phyloP scores from a whole-genome alignment of 2,329 filamentous ascomycete species.

The Cytospora paraplurivora region DNA sequence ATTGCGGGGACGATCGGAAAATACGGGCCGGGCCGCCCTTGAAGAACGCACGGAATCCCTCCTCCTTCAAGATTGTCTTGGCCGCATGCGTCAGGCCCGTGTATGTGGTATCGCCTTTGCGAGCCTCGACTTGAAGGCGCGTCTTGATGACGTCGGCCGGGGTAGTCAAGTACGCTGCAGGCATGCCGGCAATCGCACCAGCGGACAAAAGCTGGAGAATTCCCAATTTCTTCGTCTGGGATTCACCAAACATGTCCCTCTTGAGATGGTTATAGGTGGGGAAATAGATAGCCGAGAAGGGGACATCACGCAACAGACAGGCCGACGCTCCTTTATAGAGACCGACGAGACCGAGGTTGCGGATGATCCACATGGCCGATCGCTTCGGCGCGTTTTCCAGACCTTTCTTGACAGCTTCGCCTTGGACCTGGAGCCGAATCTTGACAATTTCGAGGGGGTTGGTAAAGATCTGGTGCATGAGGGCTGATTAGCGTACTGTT shows the following conservation, averaged over 20 bases:
- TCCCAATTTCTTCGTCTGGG: conserved; percentile 81
- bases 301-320: conserved; percentile 92
- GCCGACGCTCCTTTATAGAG: conserved; percentile 96
- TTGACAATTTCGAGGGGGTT: conserved; percentile 99
- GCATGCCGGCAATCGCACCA: conserved; percentile 92
- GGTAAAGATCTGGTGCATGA: conserved; percentile 73
- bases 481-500: conserved; percentile 11
- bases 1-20: conserved; percentile 91
- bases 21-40: conserved; percentile 97
- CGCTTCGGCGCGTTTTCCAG: conserved; percentile 81
- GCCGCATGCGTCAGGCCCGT: conserved; percentile 86
- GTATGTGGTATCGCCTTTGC: conserved; percentile 91
- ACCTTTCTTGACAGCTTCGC: conserved; percentile 81
- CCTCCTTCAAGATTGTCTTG: conserved; percentile 79
- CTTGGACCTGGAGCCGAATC: conserved; percentile 96
- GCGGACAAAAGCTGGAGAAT: conserved; percentile 89
- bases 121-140: conserved; percentile 92
- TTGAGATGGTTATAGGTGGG: conserved; percentile 95
- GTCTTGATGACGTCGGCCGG: conserved; percentile 99
- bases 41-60: conserved; percentile 97
- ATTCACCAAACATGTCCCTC: conserved; percentile 90
- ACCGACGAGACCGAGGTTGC: conserved; percentile 89
- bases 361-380: conserved; percentile 96
- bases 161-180: conserved; percentile 90
- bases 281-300: conserved; percentile 99